Percentiles rank a stretch among this genome's conserved stretches.
Conservation (phyloP, 73 alveolate species). For the Blepharisma stoltei region DNA sequence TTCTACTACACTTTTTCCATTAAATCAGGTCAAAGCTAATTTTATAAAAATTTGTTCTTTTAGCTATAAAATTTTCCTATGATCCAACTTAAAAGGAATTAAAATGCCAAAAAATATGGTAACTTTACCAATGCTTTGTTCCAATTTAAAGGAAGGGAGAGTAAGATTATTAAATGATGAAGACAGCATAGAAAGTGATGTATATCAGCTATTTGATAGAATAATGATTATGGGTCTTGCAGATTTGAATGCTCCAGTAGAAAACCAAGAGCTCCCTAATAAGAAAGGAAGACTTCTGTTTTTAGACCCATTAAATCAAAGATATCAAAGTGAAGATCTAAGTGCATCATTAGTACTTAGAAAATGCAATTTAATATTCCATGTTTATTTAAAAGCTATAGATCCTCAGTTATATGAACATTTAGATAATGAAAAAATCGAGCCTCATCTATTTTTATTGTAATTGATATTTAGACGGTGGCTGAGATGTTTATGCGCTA, state of each 20-base stretch:
- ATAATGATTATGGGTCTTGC: conserved; percentile 17
- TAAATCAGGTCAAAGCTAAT: no score
- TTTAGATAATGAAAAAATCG: conserved; percentile 21
- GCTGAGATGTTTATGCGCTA: neutral
- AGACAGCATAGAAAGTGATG: conserved; percentile 15
- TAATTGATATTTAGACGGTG: neutral
- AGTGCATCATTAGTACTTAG: neutral
- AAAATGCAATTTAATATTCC: neutral
- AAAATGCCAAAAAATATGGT: no score
- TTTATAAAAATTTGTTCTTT: no score
- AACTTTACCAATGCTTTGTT: no score
- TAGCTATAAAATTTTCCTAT: no score
- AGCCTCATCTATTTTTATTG: conserved; percentile 4
- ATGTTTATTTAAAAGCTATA: neutral
- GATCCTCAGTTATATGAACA: conserved; percentile 13
- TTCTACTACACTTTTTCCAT: no score
- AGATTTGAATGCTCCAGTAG: conserved; percentile 19
- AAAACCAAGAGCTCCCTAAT: neutral
- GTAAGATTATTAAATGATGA: neutral
- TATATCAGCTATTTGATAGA: neutral
- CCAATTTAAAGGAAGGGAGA: no score
- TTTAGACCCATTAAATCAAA: neutral
- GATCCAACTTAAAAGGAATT: no score
- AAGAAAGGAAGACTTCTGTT: neutral
- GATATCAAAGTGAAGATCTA: conserved; percentile 1